Conservation (phyloP, 306 rosid species). For the Prunus fruticosa region DNA sequence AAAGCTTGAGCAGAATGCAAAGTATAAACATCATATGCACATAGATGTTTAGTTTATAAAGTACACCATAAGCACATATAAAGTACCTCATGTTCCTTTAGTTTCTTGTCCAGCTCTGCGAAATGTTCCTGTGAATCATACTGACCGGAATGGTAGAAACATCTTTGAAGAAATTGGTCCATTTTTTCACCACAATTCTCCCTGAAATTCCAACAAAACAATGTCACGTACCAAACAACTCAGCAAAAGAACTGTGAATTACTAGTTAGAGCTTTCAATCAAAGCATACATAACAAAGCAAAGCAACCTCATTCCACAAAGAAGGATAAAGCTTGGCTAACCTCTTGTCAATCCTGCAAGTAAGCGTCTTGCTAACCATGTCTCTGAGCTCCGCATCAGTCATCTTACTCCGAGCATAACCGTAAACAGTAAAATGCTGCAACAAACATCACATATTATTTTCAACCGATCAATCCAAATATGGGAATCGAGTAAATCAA, state of each 20-base stretch:
- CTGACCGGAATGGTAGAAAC: constrained; percentile 94
- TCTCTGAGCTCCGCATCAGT: constrained; percentile 74
- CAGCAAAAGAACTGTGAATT: background rate
- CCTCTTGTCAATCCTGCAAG: constrained; percentile 92
- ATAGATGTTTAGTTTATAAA: too few relatives aligned
- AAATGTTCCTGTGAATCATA: constrained; percentile 80
- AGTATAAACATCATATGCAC: background rate
- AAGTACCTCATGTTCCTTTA: constrained; percentile 82
- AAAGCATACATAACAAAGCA: background rate
- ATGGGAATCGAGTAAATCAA: background rate
- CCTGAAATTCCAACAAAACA: constrained; percentile 45
- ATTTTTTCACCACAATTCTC: constrained; percentile 82
- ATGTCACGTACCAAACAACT: constrained; percentile 14
- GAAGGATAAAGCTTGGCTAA: constrained; percentile 20
- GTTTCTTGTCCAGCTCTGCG: constrained; percentile 70
- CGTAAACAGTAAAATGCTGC: constrained; percentile 78
- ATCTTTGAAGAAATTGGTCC: constrained; percentile 78
- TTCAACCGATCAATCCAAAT: constrained; percentile 6
- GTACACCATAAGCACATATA: constrained; percentile 1
- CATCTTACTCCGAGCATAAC: constrained; percentile 95
- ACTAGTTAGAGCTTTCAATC: background rate
- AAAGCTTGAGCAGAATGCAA: background rate
- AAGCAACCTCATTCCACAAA: background rate
- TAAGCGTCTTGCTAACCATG: constrained; percentile 92
- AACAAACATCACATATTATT: background rate